Base-by-base conservation (phyloP, 768 basidiomycete species). In the Tulasnella sp. region DNA sequence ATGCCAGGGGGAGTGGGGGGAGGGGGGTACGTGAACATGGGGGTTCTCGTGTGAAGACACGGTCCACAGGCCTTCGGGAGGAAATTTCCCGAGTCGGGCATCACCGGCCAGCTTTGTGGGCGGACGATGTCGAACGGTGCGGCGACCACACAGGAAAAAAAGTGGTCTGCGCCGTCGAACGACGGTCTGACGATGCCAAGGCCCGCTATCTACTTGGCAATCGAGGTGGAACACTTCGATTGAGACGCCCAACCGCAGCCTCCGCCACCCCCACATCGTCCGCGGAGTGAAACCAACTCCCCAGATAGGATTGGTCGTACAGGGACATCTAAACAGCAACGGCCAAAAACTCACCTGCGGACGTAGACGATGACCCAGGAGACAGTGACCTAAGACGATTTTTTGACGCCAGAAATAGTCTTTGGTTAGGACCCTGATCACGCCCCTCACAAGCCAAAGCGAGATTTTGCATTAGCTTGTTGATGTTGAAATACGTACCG, bases 351-450 rank as follows among this genome's bases (percentile, higher is more conserved):
- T 80, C 71, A 92, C 92, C 89, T 90, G 78, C 95, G 88, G 78
- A 91, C 88, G 78, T 90, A 88, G 37, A 97, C 93, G 83, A 93
- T 92, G 78, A 94, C 86, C 91, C 94, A 93, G 0, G 93, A 94
- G 9, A 95, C 89, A 18, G 90, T 81, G 51, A 94, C 89, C 91
- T 94, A 74, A n/a, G 70, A 79, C n/a, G 51, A 51, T 51, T 51
- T 51, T 67, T 67, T 67, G 11, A 67, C 74, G 79, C 2, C 10
- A 61, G 32, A 67, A 73, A 73, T 13, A 51, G 39, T 61, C 61
- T 46, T 35, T n/a, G 0, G 69, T 72, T 10, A 78, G 73, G 70
- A 42, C 35, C 35, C 61, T 51, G 26, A 35, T 9, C 35, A 4
- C 9, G 74, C 44, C 71, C 71, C 71, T 72, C 44, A 67, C 61